Conservation (phyloP, 176 grass and related monocot genomes). For the Bonia amplexicaulis region DNA sequence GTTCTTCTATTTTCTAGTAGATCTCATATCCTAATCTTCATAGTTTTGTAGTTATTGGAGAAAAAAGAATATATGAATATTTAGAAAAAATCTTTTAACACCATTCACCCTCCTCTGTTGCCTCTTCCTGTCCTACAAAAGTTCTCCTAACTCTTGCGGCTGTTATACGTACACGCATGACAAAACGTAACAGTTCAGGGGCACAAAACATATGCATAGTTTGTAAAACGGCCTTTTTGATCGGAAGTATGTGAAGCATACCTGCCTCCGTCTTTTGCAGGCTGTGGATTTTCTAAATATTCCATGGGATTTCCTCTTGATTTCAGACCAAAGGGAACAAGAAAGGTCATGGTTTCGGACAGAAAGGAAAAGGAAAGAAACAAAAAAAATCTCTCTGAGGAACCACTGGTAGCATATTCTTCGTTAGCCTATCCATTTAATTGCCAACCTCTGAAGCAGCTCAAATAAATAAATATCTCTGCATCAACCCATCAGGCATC, state of each 20-base stretch:
- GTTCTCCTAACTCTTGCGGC: not conserved
- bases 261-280: not conserved
- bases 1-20: too few relatives aligned
- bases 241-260: not conserved
- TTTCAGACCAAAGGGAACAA: not conserved
- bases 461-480: conserved; percentile 11
- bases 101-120: too few relatives aligned
- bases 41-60: too few relatives aligned
- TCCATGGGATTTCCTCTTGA: not conserved
- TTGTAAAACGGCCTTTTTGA: not conserved
- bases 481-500: not conserved
- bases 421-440: not conserved
- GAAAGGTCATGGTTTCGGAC: not conserved
- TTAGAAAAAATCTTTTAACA: too few relatives aligned
- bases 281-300: not conserved
- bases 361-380: not conserved
- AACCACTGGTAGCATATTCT: not conserved
- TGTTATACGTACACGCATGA: not conserved
- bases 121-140: too few relatives aligned
- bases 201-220: not conserved
- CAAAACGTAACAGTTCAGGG: not conserved
- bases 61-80: too few relatives aligned
- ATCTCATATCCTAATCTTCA: too few relatives aligned
- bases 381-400: not conserved
- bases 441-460: not conserved